phyloP scores from a whole-genome alignment of 352 stramenopile genomes.

The Pythium myriotylum region DNA sequence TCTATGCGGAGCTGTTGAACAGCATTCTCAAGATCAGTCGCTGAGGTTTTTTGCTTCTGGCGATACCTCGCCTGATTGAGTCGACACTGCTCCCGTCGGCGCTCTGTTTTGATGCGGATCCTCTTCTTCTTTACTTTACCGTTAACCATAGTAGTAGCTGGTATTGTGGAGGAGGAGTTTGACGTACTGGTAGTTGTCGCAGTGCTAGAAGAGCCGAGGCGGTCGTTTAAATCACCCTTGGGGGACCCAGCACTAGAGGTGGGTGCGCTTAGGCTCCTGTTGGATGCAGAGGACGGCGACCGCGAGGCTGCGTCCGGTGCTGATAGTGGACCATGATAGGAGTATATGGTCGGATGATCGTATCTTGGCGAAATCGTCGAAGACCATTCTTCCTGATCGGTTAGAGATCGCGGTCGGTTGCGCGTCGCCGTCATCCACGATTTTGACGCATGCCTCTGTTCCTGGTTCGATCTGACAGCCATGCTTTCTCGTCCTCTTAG shows the following conservation, averaged over 20 bases:
- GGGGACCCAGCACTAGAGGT: too few species aligned
- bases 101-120: constrained; percentile 30
- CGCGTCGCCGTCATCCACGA: not conserved
- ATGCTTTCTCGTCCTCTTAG: not conserved
- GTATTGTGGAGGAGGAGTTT: too few species aligned
- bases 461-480: too few species aligned
- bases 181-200: too few species aligned
- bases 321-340: not conserved
- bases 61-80: constrained; percentile 38
- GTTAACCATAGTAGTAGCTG: too few species aligned
- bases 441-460: too few species aligned
- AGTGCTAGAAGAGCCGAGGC: too few species aligned
- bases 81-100: constrained; percentile 36
- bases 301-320: too few species aligned
- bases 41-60: not conserved
- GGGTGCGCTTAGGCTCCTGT: not conserved
- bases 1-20: constrained; percentile 35
- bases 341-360: not conserved
- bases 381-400: not conserved
- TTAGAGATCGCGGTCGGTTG: constrained; percentile 1
- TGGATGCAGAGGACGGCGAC: not conserved
- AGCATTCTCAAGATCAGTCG: not conserved
- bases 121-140: constrained; percentile 15
- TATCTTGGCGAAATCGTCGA: not conserved
- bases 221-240: too few species aligned